Percentiles rank a stretch among this genome's conserved stretches.
phyloP scores from a whole-genome alignment of 345 rosid species.

The Erysimum cheiranthoides region DNA sequence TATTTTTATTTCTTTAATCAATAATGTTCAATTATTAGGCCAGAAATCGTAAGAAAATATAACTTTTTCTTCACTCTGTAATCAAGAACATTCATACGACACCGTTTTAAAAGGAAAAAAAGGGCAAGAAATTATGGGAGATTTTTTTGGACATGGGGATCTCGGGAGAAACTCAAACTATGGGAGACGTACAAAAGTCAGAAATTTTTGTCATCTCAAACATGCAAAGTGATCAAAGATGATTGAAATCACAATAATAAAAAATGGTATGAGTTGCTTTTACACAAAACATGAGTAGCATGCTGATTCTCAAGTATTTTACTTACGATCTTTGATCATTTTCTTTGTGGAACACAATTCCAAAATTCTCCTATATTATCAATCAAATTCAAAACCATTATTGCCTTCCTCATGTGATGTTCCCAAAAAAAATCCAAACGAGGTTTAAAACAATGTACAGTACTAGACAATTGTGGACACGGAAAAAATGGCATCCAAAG shows the following conservation, averaged over 20 bases:
- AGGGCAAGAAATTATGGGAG: neutral
- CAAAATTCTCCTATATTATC: neutral
- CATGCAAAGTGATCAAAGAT: too few species aligned
- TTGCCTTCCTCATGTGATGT: neutral
- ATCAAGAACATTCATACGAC: neutral
- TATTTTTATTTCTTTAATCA: neutral
- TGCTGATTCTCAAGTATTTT: neutral
- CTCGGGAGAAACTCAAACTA: too few species aligned
- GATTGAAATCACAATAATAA: too few species aligned
- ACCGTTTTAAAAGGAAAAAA: neutral
- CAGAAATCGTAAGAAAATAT: neutral
- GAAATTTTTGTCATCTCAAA: too few species aligned
- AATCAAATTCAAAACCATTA: neutral
- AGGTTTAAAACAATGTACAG: too few species aligned
- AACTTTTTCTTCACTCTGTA: constrained; percentile 11
- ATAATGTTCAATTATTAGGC: constrained; percentile 3
- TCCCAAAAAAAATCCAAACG: too few species aligned
- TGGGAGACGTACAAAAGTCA: neutral
- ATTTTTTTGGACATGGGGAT: too few species aligned
- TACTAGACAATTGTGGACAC: too few species aligned
- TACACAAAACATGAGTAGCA: neutral
- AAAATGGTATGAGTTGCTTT: too few species aligned
- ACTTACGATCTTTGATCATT: neutral
- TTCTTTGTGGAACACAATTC: neutral
- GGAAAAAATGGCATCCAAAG: too few species aligned